Evolutionary conservation across 2,329 filamentous ascomycete species (phyloP), one percentile per base, ranked within the genome.

Genomic region (Endocalyx cinctus): DNA sequence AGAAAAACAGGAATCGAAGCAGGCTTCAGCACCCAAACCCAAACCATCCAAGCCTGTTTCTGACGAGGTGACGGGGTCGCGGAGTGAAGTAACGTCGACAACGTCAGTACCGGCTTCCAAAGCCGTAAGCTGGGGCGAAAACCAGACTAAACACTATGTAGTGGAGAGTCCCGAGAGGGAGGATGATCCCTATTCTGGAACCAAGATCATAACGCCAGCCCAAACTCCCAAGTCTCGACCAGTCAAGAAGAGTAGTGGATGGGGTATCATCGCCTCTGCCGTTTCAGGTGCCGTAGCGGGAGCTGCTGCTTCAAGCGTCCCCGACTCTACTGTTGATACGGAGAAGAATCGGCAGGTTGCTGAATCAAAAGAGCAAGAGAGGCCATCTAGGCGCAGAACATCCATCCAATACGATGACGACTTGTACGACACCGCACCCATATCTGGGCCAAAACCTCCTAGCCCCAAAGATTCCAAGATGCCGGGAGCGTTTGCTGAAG

Each of bases 401-500:
- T 58, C 43, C 29, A 47, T 41, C 42, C 47, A 33, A 52, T 48
- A 43, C 19, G n/a, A n/a, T n/a, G 65, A 69, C 11, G 64, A 68
- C 23, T 46, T 62, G 2, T 63, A 66, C 23, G 63, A 63, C 12
- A 56, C 55, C 6, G 70, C 73, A 12, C 73, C 73, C 17, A 51
- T 67, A 14, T 67, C 74, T 13, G 79, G 80, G 4, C 72, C 77
- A 4, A 79, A 81, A 47, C 73, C 74, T 7, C 42, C 60, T 10
- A 67, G 62, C 40, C 64, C 68, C n/a, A 61, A 62, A 31, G 47
- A 51, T 14, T 52, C 67, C 27, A 69, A 74, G 36, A 74, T 82
- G 56, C 79, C 82, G 16, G 82, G 82, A 14, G 63, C 71, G 8
- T 88, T 84, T 48, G 74, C 64, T 2, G 73, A 81, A 36, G 83